phyloP scores from a whole-genome alignment of 1,139 yeast species.

The Suhomyces panamericanus region DNA sequence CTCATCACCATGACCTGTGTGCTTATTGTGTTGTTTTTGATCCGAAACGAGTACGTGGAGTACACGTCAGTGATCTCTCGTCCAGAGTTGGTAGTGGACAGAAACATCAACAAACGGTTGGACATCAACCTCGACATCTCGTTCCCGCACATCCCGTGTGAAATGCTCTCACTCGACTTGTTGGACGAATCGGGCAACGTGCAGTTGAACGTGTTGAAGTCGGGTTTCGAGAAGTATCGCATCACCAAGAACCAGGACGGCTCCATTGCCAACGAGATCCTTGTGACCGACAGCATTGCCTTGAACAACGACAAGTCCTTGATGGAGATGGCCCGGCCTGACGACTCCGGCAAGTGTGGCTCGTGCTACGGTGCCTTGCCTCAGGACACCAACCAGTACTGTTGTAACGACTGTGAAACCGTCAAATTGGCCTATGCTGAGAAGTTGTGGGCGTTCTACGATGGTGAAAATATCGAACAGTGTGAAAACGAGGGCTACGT shows the following conservation, averaged over 20 bases:
- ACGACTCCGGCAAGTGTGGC: constrained; percentile 65
- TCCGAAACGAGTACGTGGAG: constrained; percentile 73
- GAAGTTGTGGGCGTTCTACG: constrained; percentile 84
- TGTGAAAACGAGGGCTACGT: constrained; percentile 91
- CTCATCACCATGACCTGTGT: constrained; percentile 75
- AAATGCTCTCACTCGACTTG: constrained; percentile 43
- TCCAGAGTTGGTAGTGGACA: constrained; percentile 87
- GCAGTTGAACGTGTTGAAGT: constrained; percentile 67
- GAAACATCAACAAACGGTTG: constrained; percentile 74
- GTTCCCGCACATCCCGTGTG: constrained; percentile 86
- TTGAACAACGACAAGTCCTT: constrained; percentile 31
- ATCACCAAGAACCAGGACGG: constrained; percentile 40
- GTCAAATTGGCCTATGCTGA: constrained; percentile 78
- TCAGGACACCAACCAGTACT: constrained; percentile 59
- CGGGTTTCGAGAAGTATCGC: constrained; percentile 73
- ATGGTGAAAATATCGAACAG: constrained; percentile 82
- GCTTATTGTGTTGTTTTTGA: constrained; percentile 58
- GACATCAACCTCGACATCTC: constrained; percentile 79
- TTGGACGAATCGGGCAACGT: constrained; percentile 87
- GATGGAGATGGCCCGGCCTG: constrained; percentile 35
- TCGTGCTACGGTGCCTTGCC: constrained; percentile 85
- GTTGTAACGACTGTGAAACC: constrained; percentile 86
- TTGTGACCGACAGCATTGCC: constrained; percentile 23
- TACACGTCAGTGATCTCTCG: constrained; percentile 65
- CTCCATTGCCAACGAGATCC: constrained; percentile 27